phyloP scores from a whole-genome alignment of 305 asterid genomes.

The Rubia occidens region DNA sequence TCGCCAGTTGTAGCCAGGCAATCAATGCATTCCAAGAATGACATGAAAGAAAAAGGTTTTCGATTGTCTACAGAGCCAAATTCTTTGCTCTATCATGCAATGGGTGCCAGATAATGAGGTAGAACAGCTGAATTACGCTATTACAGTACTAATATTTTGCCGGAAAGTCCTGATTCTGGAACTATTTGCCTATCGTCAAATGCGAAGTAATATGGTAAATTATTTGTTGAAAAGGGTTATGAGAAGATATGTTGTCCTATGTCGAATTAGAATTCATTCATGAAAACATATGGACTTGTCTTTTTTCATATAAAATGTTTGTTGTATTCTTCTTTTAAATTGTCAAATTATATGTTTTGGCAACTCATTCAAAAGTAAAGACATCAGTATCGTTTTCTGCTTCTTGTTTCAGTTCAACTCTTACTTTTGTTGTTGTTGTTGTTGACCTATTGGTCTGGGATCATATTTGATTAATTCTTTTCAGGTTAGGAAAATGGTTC shows the following conservation, averaged over 20 bases:
- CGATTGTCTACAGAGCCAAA: slow-evolving; percentile 64
- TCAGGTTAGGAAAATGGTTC: slow-evolving; percentile 84
- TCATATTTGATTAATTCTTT: slow-evolving; percentile 18
- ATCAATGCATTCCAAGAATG: slow-evolving; percentile 26
- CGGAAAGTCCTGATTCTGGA: neutral
- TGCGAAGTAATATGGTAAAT: neutral
- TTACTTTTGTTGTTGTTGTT: neutral
- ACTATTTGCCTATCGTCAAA: neutral
- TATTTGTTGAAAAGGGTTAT: neutral
- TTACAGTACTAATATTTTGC: neutral
- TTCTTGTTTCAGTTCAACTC: neutral
- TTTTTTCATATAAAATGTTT: neutral
- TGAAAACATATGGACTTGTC: neutral
- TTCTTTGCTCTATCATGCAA: slow-evolving; percentile 64
- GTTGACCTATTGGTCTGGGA: neutral
- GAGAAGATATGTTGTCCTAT: slow-evolving; percentile 2
- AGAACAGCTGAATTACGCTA: neutral
- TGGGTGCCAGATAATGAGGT: slow-evolving; percentile 81
- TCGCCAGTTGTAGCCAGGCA: slow-evolving; percentile 31
- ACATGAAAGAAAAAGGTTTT: slow-evolving; percentile 56
- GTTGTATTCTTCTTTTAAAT: neutral
- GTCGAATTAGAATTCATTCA: neutral
- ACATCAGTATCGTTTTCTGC: neutral
- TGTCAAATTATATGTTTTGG: neutral
- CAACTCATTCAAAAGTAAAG: neutral